Conservation (phyloP, 2,329 filamentous ascomycete species). For the Colletotrichum liriopes region DNA sequence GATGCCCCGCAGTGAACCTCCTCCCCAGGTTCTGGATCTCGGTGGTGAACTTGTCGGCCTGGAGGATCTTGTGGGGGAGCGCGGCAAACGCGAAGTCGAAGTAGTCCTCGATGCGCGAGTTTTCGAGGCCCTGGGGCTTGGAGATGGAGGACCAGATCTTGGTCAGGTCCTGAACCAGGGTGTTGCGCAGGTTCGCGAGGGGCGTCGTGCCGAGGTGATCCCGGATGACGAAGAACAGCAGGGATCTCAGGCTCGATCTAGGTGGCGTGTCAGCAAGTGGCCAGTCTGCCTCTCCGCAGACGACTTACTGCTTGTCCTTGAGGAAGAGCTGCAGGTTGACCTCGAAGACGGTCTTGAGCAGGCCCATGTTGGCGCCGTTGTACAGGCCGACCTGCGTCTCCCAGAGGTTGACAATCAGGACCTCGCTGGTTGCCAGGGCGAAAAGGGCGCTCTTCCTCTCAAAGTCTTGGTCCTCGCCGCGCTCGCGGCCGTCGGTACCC, state of each 20-base stretch:
- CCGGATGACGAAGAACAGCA: slow-evolving; percentile 98
- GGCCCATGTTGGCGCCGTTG: slow-evolving; percentile 98
- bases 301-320: slow-evolving; percentile 88
- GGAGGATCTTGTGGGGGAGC: slow-evolving; percentile 95
- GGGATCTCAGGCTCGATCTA: slow-evolving; percentile 88
- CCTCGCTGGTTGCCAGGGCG: slow-evolving; percentile 96
- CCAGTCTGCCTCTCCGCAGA: not conserved
- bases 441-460: slow-evolving; percentile 98
- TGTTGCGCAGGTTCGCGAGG: slow-evolving; percentile 89
- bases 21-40: slow-evolving; percentile 86
- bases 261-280: slow-evolving; percentile 40
- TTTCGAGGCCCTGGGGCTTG: slow-evolving; percentile 90
- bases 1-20: slow-evolving; percentile 87
- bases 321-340: slow-evolving; percentile 98
- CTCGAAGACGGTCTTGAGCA: slow-evolving; percentile 98
- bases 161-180: slow-evolving; percentile 88
- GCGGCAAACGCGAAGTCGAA: slow-evolving; percentile 99
- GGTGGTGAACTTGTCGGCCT: slow-evolving; percentile 89
- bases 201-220: slow-evolving; percentile 96
- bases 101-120: slow-evolving; percentile 93
- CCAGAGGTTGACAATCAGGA: slow-evolving; percentile 99
- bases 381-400: slow-evolving; percentile 98
- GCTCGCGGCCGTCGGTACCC: slow-evolving; percentile 94
- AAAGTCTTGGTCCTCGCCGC: slow-evolving; percentile 98
- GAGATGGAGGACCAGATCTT: slow-evolving; percentile 95